Base-by-base conservation (phyloP, 129 eudicot genomes). In the Silybum marianum region DNA sequence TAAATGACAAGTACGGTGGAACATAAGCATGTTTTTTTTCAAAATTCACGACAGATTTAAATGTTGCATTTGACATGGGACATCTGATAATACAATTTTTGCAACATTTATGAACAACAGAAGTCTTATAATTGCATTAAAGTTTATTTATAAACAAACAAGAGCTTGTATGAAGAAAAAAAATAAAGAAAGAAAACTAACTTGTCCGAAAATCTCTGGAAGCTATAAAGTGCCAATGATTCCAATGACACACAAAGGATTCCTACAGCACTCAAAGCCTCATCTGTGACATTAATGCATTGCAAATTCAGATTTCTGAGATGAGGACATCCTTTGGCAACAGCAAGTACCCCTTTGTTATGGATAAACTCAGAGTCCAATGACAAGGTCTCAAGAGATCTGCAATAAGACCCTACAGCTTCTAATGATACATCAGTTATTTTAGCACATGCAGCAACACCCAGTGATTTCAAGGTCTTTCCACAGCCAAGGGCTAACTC, bases 371-470 rank as follows among this genome's bases (percentile, higher is more conserved):
- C 97, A 1, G 97, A 92, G 81, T 95, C 98, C 75, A 95, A 69
- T 36, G 96, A 85, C 68, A 92, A 66, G 14, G 89, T 85, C 77
- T 90, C 94, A 66, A 95, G 94, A 74, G 87, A 86, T 67, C 68
- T 83, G 81, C 97, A 95, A 83, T 89, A 87, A 71, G 97, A 86
- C 66, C 98, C 98, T 36, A 94, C 96, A 36, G 97, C 97, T 89
- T 95, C 94, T 81, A 95, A 76, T 22, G 97, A 93, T 8, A 80
- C 34, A 72, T 95, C 97, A 46, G 94, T 95, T 85, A 92, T 85
- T 85, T 88, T 92, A 73, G 96, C 94, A 86, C 98, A 95, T 24
- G 96, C 96, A 66, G 96, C 98, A 81, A 94, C 86, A n/a, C 97
- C 93, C 9, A 94, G 89, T 71, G 97, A 92, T 84, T 90, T 94